Base-by-base conservation (phyloP, 306 rosid species). In the Cucurbita ficifolia region DNA sequence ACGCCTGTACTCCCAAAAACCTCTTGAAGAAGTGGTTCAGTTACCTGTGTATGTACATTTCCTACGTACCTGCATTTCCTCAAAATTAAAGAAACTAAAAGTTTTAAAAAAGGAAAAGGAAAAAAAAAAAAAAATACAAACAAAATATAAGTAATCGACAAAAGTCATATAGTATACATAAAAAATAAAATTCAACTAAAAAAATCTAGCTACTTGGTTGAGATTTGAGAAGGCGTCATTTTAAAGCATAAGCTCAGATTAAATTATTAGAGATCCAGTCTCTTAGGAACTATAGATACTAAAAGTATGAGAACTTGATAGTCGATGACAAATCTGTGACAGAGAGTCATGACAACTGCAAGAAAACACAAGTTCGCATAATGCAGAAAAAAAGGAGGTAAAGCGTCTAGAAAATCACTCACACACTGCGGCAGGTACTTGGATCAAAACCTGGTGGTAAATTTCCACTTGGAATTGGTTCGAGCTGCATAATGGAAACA, bases 351-450 rank as follows among this genome's bases (percentile, higher is more conserved):
- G 39, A 38, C 51, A 72, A 48, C 55, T 19, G 1, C 11, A 51
- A 11, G 29, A 49, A 19, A 65, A 48, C 77, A 81, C 22, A 78
- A 49, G 74, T 74, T 72, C 22, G 70, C 76, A 33, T 43, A 70
- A 40, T 74, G 74, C n/a, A 60, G 73, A 70, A 58, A 22, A 54
- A 68, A 42, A 53, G 46, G 29, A 54, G 54, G 76, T 68, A 73
- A 84, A 83, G 64, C 52, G 80, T 79, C 91, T 76, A 80, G 82
- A 71, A 90, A 90, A 80, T 82, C 88, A 93, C 98, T 94, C 92
- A 94, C 98, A 94, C 98, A 87, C 98, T 90, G 92, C 98, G 98
- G 96, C 98, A 94, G 83, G 97, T 87, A 79, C 98, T 94, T 79
- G 98, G 98, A 90, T 94, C 98, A 87, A 93, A 94, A 85, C 98